Evolutionary conservation across 352 stramenopile species (phyloP).

Genomic region (Globisporangium cylindrosporum): DNA sequence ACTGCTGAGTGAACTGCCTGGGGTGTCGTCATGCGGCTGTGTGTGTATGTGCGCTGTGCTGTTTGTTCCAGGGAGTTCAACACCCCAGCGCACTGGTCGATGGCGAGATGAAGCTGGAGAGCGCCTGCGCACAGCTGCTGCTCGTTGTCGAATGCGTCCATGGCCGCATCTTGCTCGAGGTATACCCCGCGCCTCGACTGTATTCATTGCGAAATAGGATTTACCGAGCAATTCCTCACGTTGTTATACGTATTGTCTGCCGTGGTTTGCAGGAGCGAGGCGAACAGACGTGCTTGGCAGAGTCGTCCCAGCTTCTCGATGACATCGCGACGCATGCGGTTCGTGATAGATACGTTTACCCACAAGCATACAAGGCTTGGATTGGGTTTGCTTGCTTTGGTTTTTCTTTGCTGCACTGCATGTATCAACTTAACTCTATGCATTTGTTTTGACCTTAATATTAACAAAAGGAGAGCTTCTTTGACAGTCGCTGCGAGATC

Average conservation of each 20-base stretch:
- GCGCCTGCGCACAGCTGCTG: conserved; percentile 22
- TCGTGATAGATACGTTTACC: background rate
- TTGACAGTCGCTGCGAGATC: conserved; percentile 25
- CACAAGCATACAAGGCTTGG: background rate
- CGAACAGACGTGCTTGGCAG: conserved; percentile 15
- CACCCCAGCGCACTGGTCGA: conserved; percentile 28
- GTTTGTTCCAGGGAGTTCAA: conserved; percentile 21
- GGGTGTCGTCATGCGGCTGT: background rate
- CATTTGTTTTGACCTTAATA: background rate
- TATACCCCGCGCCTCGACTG: background rate
- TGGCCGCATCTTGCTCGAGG: conserved; percentile 50
- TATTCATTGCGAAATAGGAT: background rate
- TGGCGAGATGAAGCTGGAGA: conserved; percentile 20
- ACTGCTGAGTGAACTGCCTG: background rate
- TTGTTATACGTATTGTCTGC: background rate
- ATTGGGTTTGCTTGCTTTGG: background rate
- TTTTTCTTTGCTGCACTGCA: background rate
- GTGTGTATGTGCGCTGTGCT: background rate
- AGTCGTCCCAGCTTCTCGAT: conserved; percentile 20
- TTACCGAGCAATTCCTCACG: background rate
- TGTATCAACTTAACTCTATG: background rate
- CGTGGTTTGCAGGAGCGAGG: conserved; percentile 26
- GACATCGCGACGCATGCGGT: conserved; percentile 24
- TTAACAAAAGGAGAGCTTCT: conserved; percentile 17
- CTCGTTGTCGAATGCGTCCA: conserved; percentile 34